Evolutionary conservation across 139 green algal genomes (phyloP), one percentile per base, ranked within the genome.

Genomic region (Picochlorum sp.): DNA sequence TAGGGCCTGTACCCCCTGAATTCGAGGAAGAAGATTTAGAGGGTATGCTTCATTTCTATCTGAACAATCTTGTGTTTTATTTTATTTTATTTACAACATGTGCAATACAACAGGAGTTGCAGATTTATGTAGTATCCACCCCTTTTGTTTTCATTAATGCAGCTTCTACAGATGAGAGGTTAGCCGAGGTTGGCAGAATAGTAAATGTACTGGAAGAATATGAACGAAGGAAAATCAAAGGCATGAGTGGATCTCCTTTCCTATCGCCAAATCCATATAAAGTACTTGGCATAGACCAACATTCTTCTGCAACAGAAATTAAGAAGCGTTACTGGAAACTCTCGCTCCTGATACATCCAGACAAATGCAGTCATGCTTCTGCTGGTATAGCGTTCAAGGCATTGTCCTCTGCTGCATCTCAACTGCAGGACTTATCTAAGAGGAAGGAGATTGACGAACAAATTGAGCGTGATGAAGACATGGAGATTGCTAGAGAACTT

Each of bases 361-460:
- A 96, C 77, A 96, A 96, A 72, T 94, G 87, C 75, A 72, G 75
- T 25, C 88, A 96, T 60, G 64, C 78, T 3, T 55, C 78, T 24
- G 88, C 88, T 2, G 57, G 79, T 14, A 70, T 75, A 3, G 88
- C 85, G 1, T 94, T 94, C 59, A 67, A 91, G 53, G 82, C 81
- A 7, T 73, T 91, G 31, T 75, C 68, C 32, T 59, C 69, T 22
- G 75, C 78, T 3, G 77, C 78, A 28, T 77, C 83, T 62, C 44
- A 71, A 22, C 64, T 94, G 57, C 76, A 85, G 67, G 78, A 83
- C 33, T 32, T 25, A 14, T 31, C n/a, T 33, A 12, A 39, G 47
- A 59, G 78, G 1, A 32, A 39, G 1, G 47, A 40, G 14, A 43
- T 80, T 36, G 72, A 84, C 59, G 18, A n/a, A 16, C 39, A 47